These are phyloP conservation scores for Rhizopus arrhizus DNA, from an alignment of 371 early-diverging fungal species.

Conservation along the genomic window DNA sequence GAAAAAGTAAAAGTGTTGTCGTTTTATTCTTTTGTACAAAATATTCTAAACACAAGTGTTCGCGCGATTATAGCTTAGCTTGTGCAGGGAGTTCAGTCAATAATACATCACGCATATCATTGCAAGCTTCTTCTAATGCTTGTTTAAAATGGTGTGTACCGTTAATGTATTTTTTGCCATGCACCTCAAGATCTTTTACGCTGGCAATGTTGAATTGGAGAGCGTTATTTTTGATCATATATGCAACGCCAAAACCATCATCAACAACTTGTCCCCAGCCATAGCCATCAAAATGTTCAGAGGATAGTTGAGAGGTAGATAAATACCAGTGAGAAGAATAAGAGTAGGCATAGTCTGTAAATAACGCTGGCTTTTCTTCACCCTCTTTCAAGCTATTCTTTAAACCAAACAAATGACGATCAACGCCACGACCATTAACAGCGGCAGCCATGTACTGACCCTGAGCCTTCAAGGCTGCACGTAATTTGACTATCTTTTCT, in stretches of 20 bases:
- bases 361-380: slow-evolving; percentile 82
- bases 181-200: slow-evolving; percentile 54
- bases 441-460: slow-evolving; percentile 80
- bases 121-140: slow-evolving; percentile 60
- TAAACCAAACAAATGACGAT: slow-evolving; percentile 86
- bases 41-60: not conserved
- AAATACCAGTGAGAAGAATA: slow-evolving; percentile 91
- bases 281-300: slow-evolving; percentile 88
- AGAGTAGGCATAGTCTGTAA: slow-evolving; percentile 80
- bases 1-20: too few species aligned
- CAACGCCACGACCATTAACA: slow-evolving; percentile 85
- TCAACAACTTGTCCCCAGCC: slow-evolving; percentile 98
- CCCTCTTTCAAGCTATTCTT: slow-evolving; percentile 58
- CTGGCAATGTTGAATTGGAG: slow-evolving; percentile 88
- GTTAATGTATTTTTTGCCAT: slow-evolving; percentile 41
- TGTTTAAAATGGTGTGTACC: slow-evolving; percentile 61
- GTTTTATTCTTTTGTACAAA: not conserved
- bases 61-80: slow-evolving; percentile 47
- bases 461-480: slow-evolving; percentile 77
- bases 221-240: slow-evolving; percentile 86
- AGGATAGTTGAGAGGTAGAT: slow-evolving; percentile 90
- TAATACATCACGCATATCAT: slow-evolving; percentile 78
- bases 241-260: slow-evolving; percentile 93
- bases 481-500: slow-evolving; percentile 70
- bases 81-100: slow-evolving; percentile 49